These are phyloP conservation scores for Mycogone perniciosa DNA, from an alignment of 2,329 filamentous ascomycete species.

Conservation along the genomic window DNA sequence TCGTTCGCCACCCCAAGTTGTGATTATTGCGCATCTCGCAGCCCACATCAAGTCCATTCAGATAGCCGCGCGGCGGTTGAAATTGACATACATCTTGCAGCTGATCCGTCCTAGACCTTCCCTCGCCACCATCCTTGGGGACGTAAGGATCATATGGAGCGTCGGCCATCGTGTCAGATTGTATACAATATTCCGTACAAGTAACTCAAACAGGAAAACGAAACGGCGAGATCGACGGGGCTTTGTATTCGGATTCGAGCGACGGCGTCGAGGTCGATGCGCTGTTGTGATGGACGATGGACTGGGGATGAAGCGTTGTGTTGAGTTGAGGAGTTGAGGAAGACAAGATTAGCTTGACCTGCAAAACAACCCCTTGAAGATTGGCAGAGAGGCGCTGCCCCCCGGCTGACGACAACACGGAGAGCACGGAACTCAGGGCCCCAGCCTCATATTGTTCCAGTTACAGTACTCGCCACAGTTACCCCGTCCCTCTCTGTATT, in stretches of 20 bases:
- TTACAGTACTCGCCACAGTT: neutral
- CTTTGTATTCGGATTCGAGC: slow-evolving; percentile 1
- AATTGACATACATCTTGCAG: slow-evolving; percentile 15
- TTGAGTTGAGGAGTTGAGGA: slow-evolving; percentile 14
- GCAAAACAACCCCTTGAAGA: slow-evolving; percentile 7
- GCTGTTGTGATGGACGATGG: slow-evolving; percentile 17
- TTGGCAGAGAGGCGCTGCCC: slow-evolving; percentile 10
- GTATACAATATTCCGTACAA: neutral
- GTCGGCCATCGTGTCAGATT: slow-evolving; percentile 42
- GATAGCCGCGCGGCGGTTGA: no score
- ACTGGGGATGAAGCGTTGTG: slow-evolving; percentile 12
- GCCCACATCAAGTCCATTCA: no score
- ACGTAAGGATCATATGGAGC: slow-evolving; percentile 86
- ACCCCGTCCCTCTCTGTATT: neutral
- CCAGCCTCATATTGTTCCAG: slow-evolving; percentile 9
- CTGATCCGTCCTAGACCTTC: neutral
- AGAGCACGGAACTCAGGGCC: slow-evolving; percentile 16
- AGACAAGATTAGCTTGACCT: slow-evolving; percentile 14
- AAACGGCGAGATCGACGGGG: neutral
- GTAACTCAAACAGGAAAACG: neutral
- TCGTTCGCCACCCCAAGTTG: no score
- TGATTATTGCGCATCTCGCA: no score
- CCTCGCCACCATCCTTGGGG: slow-evolving; percentile 53
- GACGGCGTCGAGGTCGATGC: slow-evolving; percentile 13
- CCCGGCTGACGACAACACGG: slow-evolving; percentile 24